phyloP scores from a whole-genome alignment of 148 eudicot genomes.

The Rhododendron simsii region DNA sequence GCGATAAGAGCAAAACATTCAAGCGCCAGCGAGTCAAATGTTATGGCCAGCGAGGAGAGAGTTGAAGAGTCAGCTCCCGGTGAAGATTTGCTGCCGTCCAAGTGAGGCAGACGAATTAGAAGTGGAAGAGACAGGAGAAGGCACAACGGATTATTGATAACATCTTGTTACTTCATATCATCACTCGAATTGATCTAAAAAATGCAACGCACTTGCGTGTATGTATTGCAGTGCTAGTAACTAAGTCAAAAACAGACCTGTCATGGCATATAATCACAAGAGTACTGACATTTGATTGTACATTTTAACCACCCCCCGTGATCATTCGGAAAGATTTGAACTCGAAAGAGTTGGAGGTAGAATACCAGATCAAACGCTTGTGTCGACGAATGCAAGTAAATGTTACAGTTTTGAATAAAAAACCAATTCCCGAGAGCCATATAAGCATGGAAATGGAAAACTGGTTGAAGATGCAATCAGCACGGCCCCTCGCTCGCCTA shows the following conservation, averaged over 20 bases:
- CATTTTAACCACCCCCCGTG: not conserved
- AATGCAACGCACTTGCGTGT: not conserved
- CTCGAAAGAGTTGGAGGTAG: not conserved
- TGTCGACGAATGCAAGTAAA: not conserved
- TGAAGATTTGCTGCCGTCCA: constrained; percentile 3
- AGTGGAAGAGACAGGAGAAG: constrained; percentile 13
- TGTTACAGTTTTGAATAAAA: not conserved
- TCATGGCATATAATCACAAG: too few species aligned
- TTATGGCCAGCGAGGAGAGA: not conserved
- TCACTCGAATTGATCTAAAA: not conserved
- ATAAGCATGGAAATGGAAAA: not conserved
- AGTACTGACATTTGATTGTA: not conserved
- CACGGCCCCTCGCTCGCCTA: not conserved
- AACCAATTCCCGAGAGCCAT: not conserved
- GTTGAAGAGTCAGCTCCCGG: constrained; percentile 1
- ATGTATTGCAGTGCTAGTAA: not conserved
- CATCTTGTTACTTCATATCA: not conserved
- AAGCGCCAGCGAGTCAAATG: not conserved
- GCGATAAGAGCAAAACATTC: too few species aligned
- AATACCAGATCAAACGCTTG: not conserved
- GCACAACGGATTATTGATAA: not conserved
- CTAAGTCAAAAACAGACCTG: not conserved
- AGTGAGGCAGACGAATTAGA: not conserved
- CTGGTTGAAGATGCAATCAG: not conserved
- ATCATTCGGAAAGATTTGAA: not conserved